Conservation (phyloP, 805 yeast genomes). For the Starmerella geochares region DNA sequence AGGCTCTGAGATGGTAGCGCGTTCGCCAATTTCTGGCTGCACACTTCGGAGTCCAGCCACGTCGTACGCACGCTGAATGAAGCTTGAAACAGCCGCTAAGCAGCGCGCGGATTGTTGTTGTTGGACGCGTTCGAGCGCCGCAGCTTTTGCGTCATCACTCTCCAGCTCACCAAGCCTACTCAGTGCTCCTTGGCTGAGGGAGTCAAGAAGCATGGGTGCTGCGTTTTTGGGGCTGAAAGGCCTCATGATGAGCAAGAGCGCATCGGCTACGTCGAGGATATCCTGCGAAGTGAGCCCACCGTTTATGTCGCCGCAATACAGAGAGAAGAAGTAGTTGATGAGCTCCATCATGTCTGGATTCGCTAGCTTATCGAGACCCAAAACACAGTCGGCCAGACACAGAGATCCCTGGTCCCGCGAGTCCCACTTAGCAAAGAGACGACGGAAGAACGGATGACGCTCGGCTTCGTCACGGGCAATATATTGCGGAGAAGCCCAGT, state of each 20-base stretch:
- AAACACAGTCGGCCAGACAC: constrained; percentile 56
- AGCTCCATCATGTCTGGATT: constrained; percentile 68
- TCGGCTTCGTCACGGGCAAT: constrained; percentile 24
- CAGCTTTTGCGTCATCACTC: constrained; percentile 34
- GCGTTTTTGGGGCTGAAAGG: constrained; percentile 69
- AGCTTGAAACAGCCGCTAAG: constrained; percentile 74
- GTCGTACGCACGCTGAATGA: constrained; percentile 78
- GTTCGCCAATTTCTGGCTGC: constrained; percentile 15
- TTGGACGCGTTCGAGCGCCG: constrained; percentile 42
- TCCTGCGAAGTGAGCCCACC: constrained; percentile 54
- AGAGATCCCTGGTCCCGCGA: constrained; percentile 42
- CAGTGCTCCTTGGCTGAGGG: constrained; percentile 43
- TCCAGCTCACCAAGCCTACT: constrained; percentile 32
- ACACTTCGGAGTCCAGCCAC: constrained; percentile 20
- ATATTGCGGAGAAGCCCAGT: constrained; percentile 45
- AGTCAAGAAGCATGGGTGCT: constrained; percentile 41
- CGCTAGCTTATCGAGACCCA: constrained; percentile 60
- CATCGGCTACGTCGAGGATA: constrained; percentile 78
- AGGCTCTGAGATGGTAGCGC: constrained; percentile 27
- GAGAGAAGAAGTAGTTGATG: constrained; percentile 65
- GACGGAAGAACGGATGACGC: constrained; percentile 41
- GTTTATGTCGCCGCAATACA: constrained; percentile 37
- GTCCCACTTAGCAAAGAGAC: constrained; percentile 67
- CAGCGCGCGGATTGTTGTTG: constrained; percentile 43
- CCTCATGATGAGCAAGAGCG: constrained; percentile 64